These are phyloP conservation scores for Quercus glauca DNA, from an alignment of 306 rosid species.

Conservation along the genomic window DNA sequence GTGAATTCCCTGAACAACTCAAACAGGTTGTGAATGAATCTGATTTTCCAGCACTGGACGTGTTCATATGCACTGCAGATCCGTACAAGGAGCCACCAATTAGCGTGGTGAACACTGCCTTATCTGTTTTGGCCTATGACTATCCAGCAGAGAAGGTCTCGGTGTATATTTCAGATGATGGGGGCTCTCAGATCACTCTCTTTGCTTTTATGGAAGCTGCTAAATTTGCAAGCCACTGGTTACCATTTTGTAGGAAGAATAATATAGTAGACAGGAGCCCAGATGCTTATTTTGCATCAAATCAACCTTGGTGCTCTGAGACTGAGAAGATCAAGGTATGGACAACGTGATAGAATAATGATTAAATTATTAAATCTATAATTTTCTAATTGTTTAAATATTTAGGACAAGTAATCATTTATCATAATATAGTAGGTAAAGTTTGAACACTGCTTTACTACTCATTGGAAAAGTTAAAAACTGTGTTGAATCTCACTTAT, in stretches of 20 bases:
- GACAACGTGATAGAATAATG: no score
- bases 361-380: background rate
- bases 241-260: conserved; percentile 39
- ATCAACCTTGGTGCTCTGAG: background rate
- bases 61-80: conserved; percentile 54
- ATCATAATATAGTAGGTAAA: no score
- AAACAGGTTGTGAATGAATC: background rate
- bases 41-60: conserved; percentile 38
- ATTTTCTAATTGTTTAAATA: no score
- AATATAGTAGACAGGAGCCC: conserved; percentile 31
- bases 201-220: conserved; percentile 53
- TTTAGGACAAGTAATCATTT: no score
- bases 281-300: conserved; percentile 23
- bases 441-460: no score
- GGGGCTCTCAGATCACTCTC: conserved; percentile 49
- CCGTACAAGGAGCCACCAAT: conserved; percentile 50
- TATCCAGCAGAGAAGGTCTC: conserved; percentile 42
- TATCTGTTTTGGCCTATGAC: conserved; percentile 45
- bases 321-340: conserved; percentile 34
- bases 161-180: conserved; percentile 51
- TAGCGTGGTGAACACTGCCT: conserved; percentile 40
- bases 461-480: no score
- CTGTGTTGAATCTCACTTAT: no score
- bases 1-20: conserved; percentile 24
- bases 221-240: conserved; percentile 42